Conservation (phyloP, 495 filamentous ascomycete genomes). For the Aspergillus olivimuriae region DNA sequence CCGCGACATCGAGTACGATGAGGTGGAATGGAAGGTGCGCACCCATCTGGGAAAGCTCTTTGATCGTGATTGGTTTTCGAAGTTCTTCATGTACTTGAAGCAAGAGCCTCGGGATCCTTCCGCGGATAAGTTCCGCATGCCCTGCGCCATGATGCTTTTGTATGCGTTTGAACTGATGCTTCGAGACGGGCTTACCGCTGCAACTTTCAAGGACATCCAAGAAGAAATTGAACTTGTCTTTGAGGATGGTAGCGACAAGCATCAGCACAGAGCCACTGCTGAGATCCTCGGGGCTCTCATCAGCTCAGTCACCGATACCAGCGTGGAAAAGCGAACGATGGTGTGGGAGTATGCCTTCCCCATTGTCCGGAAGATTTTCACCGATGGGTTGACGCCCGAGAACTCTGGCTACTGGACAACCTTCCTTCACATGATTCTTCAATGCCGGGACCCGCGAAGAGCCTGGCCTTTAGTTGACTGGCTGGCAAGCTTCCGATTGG, state of each 20-base stretch:
- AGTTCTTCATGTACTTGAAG: constrained; percentile 88
- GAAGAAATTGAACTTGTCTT: constrained; percentile 67
- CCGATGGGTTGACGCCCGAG: constrained; percentile 87
- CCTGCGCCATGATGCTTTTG: constrained; percentile 76
- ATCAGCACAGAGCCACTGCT: constrained; percentile 92
- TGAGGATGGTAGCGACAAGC: constrained; percentile 92
- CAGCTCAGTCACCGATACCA: constrained; percentile 64
- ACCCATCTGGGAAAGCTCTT: constrained; percentile 74
- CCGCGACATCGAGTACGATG: constrained; percentile 73
- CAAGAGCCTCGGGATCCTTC: constrained; percentile 86
- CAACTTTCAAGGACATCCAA: constrained; percentile 83
- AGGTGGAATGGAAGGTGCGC: constrained; percentile 68
- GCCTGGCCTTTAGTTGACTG: constrained; percentile 80
- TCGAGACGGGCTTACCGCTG: constrained; percentile 58
- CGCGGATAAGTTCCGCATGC: constrained; percentile 82
- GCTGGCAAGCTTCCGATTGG: constrained; percentile 78
- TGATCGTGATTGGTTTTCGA: constrained; percentile 76
- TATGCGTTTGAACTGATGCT: constrained; percentile 85
- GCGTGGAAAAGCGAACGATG: constrained; percentile 57
- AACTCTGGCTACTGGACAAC: constrained; percentile 92
- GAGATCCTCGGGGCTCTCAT: constrained; percentile 89
- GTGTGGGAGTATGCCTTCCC: constrained; percentile 90
- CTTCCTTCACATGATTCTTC: constrained; percentile 79
- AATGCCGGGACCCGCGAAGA: constrained; percentile 79
- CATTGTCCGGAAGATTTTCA: constrained; percentile 76